Percentiles rank a stretch among this genome's conserved stretches.
phyloP scores from a whole-genome alignment of 306 rosid species.

The Acacia melanoxylon region DNA sequence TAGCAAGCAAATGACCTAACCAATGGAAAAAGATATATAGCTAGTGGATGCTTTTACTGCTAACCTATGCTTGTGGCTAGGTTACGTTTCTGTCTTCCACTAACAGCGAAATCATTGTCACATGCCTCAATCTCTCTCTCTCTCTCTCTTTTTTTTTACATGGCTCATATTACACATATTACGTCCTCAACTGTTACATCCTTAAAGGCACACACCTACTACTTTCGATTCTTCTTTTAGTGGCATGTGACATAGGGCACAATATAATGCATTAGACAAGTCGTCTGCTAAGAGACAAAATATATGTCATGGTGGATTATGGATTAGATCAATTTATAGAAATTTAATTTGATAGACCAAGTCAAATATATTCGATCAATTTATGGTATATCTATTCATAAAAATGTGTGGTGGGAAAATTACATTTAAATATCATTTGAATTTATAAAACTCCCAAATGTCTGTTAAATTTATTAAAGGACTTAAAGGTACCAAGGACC shows the following conservation, averaged over 20 bases:
- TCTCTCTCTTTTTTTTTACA: constrained; percentile 16
- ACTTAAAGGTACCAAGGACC: no score
- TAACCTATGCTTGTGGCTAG: constrained; percentile 32
- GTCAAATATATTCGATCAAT: background rate
- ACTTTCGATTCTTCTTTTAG: constrained; percentile 2
- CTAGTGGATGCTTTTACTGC: constrained; percentile 35
- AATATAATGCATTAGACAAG: background rate
- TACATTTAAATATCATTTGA: no score
- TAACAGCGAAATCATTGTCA: constrained; percentile 27
- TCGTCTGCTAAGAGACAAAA: background rate
- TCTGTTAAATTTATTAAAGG: no score
- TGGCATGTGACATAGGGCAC: constrained; percentile 30
- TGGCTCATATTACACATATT: constrained; percentile 3
- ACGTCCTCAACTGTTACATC: constrained; percentile 17
- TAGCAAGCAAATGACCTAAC: constrained; percentile 35
- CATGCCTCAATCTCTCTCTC: background rate
- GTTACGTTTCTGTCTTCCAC: constrained; percentile 48
- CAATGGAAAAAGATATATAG: constrained; percentile 28
- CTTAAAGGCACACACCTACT: background rate
- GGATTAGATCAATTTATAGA: background rate
- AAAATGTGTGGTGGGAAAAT: background rate
- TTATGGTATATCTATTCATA: background rate
- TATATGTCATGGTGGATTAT: background rate
- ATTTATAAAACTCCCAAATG: no score
- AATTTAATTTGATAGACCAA: background rate